Base-by-base conservation (phyloP, 208 protist genomes). In the Trypanosomatidae sp. region DNA sequence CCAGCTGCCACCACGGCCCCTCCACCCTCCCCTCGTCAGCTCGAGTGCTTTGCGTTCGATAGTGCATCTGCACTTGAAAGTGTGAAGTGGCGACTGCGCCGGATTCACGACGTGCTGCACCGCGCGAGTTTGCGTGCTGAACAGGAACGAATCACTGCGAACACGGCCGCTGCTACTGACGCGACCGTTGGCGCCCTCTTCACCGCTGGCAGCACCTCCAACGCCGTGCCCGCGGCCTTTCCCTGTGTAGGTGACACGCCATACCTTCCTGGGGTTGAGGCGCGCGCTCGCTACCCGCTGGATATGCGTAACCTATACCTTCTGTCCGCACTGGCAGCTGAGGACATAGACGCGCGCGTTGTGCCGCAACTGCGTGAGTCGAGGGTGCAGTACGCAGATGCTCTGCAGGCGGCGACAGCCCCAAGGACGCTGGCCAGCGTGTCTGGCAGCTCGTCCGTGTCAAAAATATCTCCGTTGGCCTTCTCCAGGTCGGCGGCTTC, bases 291-390 rank as follows among this genome's bases (percentile, higher is more conserved):
- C 49, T 95, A 90, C 67, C 76, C 79, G 46, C 67, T 92, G 44
- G 88, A 95, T 76, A 89, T 91, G 78, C 85, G 74, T 33, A 83
- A 89, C 68, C 69, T 91, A n/a, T 90, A 92, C 76, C 62, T 92
- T 44, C 56, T 82, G 25, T 88, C 90, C 5, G 79, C 84, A 10
- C 72, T 91, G 28, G 90, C 88, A 3, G 72, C 74, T 19, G 85
- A 88, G 70, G 86, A 95, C 65, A 79, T 80, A 4, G 78, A 87
- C 64, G 72, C 73, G 8, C 56, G 60, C 30, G 62, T 92, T 41
- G 56, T 83, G 12, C 85, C 82, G 15, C 69, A 81, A 15, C 66
- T 90, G 36, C 70, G 70, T 9, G 75, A 77, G 13, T 30, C 80
- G 15, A 69, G 83, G 44, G 44, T 22, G 6, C 73, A 84, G 67